Evolutionary conservation across 2,329 filamentous ascomycete species (phyloP), one percentile per base, ranked within the genome.

Genomic region (Fusarium sp.): DNA sequence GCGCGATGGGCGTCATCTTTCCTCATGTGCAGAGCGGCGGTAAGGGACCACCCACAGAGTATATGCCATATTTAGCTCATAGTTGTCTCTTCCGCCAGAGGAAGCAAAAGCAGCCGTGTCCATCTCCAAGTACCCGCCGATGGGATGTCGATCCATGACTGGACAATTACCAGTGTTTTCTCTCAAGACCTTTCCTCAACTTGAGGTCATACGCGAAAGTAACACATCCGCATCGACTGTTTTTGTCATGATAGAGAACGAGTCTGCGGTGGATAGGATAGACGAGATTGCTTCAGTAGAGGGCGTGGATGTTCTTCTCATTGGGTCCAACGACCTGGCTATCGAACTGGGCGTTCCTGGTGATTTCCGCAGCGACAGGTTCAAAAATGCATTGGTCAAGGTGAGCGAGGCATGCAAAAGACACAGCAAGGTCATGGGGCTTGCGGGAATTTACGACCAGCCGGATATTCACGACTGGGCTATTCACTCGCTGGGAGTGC

Each of bases 51-150:
- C n/a, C n/a, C n/a, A n/a, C n/a, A n/a, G n/a, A n/a, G n/a, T n/a
- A n/a, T n/a, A n/a, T n/a, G n/a, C n/a, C n/a, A n/a, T n/a, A n/a
- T n/a, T n/a, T n/a, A n/a, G n/a, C 16, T 37, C 7, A 7, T 23
- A 23, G 4, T 23, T 23, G 10, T 3, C 48, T n/a, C 36, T 0
- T 28, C 1, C n/a, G n/a, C 1, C 83, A 2, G 87, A 72, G 56
- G 82, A 84, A 1, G 80, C 82, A 0, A 80, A 80, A 2, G 79
- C 75, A 1, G 83, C 83, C 0, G 82, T 85, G 1, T 77, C 41
- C 3, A 84, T 55, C 2, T 82, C 66, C 10, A 77, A 77, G 40
- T 75, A 72, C 10, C 75, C 74, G 2, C 73, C 74, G 1, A 28
- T 54, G n/a, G 75, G 74, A 1, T 65, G 62, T 15, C 65, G 74